phyloP scores from a whole-genome alignment of 2,329 filamentous ascomycete genomes.

The Neonectria magnoliae region DNA sequence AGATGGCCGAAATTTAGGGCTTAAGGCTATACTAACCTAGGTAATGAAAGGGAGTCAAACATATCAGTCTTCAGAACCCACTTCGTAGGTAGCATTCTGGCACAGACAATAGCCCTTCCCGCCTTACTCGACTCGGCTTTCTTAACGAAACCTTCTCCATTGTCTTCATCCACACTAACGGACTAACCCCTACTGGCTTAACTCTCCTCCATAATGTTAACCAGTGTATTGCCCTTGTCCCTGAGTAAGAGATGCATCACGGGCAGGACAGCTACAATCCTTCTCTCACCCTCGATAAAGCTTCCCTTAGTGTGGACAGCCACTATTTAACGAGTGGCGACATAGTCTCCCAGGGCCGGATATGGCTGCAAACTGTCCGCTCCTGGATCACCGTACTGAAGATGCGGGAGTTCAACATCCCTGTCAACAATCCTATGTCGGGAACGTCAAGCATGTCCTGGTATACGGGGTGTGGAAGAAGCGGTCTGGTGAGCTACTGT shows the following conservation, averaged over 20 bases:
- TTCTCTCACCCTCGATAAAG: conserved; percentile 55
- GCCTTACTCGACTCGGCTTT: background rate
- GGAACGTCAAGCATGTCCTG: conserved; percentile 16
- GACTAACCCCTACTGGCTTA: background rate
- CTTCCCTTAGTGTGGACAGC: conserved; percentile 59
- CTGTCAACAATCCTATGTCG: conserved; percentile 51
- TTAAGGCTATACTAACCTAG: no score
- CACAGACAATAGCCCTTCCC: background rate
- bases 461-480: conserved; percentile 19
- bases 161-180: background rate
- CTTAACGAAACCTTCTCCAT: background rate
- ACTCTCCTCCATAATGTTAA: background rate
- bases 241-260: background rate
- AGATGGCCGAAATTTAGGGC: no score
- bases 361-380: conserved; percentile 60
- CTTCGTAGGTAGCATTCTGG: background rate
- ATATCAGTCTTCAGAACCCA: background rate
- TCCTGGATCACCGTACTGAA: conserved; percentile 21
- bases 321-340: conserved; percentile 59
- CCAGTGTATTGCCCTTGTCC: background rate
- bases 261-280: background rate
- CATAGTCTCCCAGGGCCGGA: conserved; percentile 57
- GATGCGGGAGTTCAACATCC: conserved; percentile 49
- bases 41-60: background rate
- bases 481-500: conserved; percentile 18